Evolutionary conservation across 2,329 filamentous ascomycete genomes (phyloP), one percentile per base, ranked within the genome.

Genomic region (Cladophialophora bantiana): DNA sequence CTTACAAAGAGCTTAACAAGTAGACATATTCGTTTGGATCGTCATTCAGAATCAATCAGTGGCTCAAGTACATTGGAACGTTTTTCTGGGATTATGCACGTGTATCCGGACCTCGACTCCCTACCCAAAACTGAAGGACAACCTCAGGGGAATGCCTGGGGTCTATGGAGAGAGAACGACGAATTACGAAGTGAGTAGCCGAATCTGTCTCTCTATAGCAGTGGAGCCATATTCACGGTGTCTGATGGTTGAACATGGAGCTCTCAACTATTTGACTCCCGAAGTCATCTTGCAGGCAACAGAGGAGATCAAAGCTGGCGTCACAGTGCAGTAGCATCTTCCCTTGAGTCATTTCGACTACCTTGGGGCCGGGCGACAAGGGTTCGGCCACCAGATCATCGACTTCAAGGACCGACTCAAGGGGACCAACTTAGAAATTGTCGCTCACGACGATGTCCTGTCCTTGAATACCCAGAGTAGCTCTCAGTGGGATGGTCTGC

Each of bases 91-190:
- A 20, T 15, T 52, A 52, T 54, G 50, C 50, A n/a, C 4, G 12
- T 12, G 7, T 55, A 55, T 59, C 50, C 52, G 12, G 36, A 56
- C 34, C 56, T 63, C 34, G 60, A 63, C 48, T 54, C 60, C n/a
- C 6, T 63, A 32, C 60, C 60, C 6, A 56, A 40, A 31, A 20
- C 18, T 7, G 34, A 26, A 32, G 60, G 52, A 2, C 52, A 55
- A n/a, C 84, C 85, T 6, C 79, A 74, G 1, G 83, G 83, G 9
- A 86, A 86, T 62, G 82, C 85, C 4, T 87, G 85, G 85, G 83
- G 83, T 0, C 79, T 85, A 3, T 86, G 83, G 65, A 84, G 84
- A 2, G 71, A 77, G 3, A 65, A 77, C 2, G 84, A 86, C 63
- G 75, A 86, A 67, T 77, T 85, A 10, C 85, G 85, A 34, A 84